Conservation (phyloP, 1,284 basidiomycete species). For the Cutaneotrichosporon cutaneum region DNA sequence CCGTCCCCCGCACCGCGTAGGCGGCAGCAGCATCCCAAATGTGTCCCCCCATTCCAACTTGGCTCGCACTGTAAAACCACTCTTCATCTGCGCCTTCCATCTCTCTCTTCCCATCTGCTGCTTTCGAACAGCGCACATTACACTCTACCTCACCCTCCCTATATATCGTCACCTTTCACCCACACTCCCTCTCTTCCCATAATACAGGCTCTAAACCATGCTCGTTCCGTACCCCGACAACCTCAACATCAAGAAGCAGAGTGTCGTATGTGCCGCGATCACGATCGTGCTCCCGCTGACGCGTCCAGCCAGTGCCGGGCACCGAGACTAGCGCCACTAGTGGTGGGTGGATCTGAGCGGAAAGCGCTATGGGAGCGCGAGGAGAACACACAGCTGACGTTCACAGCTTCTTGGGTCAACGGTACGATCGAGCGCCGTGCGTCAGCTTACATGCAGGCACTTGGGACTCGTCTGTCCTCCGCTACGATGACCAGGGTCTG, state of each 20-base stretch:
- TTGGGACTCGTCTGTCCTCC: slow-evolving; percentile 13
- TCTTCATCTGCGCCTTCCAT: neutral
- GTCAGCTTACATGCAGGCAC: neutral
- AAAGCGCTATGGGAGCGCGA: neutral
- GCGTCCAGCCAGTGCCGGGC: slow-evolving; percentile 37
- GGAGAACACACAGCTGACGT: neutral
- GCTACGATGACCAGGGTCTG: slow-evolving; percentile 10
- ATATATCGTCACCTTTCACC: neutral
- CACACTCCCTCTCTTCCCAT: neutral
- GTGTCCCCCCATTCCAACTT: no score
- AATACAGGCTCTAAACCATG: slow-evolving; percentile 23
- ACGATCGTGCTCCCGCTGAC: neutral
- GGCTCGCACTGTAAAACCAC: no score
- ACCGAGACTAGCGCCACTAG: slow-evolving; percentile 33
- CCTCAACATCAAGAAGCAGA: slow-evolving; percentile 37
- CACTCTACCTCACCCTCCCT: slow-evolving; percentile 3
- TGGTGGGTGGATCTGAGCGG: slow-evolving; percentile 27
- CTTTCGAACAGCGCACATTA: neutral
- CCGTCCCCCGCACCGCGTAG: no score
- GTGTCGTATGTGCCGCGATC: slow-evolving; percentile 33
- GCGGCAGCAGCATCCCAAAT: no score
- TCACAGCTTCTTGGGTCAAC: slow-evolving; percentile 9
- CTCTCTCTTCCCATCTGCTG: neutral
- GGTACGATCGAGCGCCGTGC: slow-evolving; percentile 3
- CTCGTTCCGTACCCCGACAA: slow-evolving; percentile 30